Conservation (phyloP, 768 basidiomycete species). For the Chiua virens region DNA sequence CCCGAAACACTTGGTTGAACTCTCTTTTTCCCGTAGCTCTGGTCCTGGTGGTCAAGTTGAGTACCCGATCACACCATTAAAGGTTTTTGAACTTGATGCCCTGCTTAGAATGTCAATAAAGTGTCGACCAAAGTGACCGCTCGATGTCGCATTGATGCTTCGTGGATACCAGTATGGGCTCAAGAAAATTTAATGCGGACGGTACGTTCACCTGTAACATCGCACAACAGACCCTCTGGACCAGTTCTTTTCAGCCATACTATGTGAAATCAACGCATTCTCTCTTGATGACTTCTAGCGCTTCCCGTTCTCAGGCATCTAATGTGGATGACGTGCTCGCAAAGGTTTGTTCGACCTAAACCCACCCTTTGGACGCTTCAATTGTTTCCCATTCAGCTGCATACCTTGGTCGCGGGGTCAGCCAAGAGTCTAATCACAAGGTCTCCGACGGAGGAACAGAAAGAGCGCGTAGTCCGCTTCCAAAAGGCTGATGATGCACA, state of each 20-base stretch:
- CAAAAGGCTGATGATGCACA: constrained; percentile 20
- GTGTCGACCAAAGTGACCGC: constrained; percentile 81
- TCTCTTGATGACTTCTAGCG: constrained; percentile 66
- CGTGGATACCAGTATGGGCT: constrained; percentile 76
- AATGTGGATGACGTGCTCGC: constrained; percentile 71
- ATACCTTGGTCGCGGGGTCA: constrained; percentile 21
- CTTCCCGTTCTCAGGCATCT: constrained; percentile 73
- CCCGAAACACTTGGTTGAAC: constrained; percentile 53
- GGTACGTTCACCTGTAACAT: constrained; percentile 37
- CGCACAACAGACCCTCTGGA: neutral
- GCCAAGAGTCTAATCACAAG: constrained; percentile 25
- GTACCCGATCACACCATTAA: constrained; percentile 3
- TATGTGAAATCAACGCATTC: constrained; percentile 69
- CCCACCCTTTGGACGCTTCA: neutral
- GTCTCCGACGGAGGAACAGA: constrained; percentile 26
- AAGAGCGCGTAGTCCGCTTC: constrained; percentile 22
- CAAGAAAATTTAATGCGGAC: constrained; percentile 43
- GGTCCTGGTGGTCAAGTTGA: constrained; percentile 83
- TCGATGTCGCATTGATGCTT: constrained; percentile 53
- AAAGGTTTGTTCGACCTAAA: constrained; percentile 44
- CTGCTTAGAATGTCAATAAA: constrained; percentile 79
- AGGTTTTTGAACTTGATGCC: neutral
- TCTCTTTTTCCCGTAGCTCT: constrained; percentile 76
- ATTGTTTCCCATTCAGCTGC: constrained; percentile 20
- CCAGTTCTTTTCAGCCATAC: constrained; percentile 45